phyloP scores from a whole-genome alignment of 148 eudicot species.

The Amaranthus cruentus region DNA sequence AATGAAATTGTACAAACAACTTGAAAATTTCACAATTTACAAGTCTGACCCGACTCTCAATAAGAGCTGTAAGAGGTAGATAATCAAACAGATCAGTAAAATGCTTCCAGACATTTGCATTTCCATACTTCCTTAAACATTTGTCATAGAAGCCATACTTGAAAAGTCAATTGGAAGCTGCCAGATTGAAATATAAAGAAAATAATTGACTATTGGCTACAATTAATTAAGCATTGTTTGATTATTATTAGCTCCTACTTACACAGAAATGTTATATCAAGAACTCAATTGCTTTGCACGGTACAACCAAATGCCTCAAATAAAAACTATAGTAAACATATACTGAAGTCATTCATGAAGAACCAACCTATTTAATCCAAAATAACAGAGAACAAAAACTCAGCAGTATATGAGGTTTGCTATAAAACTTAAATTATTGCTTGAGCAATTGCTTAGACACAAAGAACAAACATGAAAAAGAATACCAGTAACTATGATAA shows the following conservation, averaged over 20 bases:
- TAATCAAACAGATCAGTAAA: too few relatives aligned
- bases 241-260: neutral
- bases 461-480: too few relatives aligned
- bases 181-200: neutral
- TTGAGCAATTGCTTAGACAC: too few relatives aligned
- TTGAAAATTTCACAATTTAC: neutral
- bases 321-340: too few relatives aligned
- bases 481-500: too few relatives aligned
- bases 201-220: neutral
- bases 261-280: neutral
- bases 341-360: too few relatives aligned
- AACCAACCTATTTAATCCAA: too few relatives aligned
- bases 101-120: slow-evolving; percentile 54
- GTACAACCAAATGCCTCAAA: too few relatives aligned
- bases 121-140: slow-evolving; percentile 95
- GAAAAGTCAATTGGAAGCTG: slow-evolving; percentile 14
- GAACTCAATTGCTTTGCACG: neutral
- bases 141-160: slow-evolving; percentile 61
- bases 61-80: slow-evolving; percentile 63
- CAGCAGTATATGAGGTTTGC: too few relatives aligned
- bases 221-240: too few relatives aligned
- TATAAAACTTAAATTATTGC: too few relatives aligned
- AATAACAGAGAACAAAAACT: too few relatives aligned
- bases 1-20: neutral
- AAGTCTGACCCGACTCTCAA: slow-evolving; percentile 84